Evolutionary conservation across 768 basidiomycete genomes (phyloP).

Genomic region (Auricularia heimuer): DNA sequence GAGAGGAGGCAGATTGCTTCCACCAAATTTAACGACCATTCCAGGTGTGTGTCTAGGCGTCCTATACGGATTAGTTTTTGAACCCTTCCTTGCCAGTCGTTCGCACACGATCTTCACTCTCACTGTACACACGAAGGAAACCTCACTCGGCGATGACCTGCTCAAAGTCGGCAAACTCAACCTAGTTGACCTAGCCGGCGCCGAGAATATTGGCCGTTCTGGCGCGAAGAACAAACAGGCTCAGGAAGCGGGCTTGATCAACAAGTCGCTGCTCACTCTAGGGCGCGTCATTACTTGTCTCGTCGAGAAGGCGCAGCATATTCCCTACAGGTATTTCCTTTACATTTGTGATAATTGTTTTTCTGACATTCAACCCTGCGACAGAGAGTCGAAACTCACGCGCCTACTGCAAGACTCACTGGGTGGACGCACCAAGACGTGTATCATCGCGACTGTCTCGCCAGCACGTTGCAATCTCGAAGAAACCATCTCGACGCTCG

Average conservation of each 20-base stretch:
- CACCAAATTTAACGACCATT: conserved; percentile 97
- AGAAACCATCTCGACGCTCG: conserved; percentile 93
- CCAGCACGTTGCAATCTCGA: conserved; percentile 91
- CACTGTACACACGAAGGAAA: conserved; percentile 86
- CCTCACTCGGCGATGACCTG: conserved; percentile 71
- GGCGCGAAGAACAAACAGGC: conserved; percentile 94
- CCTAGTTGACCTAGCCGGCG: conserved; percentile 73
- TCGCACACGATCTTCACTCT: conserved; percentile 98
- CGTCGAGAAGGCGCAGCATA: conserved; percentile 83
- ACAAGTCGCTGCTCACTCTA: conserved; percentile 91
- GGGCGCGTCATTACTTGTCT: conserved; percentile 94
- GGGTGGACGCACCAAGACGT: conserved; percentile 93
- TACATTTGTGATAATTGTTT: background rate
- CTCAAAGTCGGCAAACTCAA: conserved; percentile 92
- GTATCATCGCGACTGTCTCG: conserved; percentile 93
- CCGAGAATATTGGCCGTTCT: conserved; percentile 92
- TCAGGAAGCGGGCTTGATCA: conserved; percentile 97
- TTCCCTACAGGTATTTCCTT: conserved; percentile 74
- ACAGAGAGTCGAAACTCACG: conserved; percentile 92
- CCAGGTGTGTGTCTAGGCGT: conserved; percentile 28
- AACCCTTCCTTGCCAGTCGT: conserved; percentile 37
- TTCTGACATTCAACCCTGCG: background rate
- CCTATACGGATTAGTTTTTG: background rate
- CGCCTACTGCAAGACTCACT: conserved; percentile 98
- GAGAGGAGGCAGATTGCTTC: conserved; percentile 86